Base-by-base conservation (phyloP, 164 flowering plant species). In the Brasenia schreberi region DNA sequence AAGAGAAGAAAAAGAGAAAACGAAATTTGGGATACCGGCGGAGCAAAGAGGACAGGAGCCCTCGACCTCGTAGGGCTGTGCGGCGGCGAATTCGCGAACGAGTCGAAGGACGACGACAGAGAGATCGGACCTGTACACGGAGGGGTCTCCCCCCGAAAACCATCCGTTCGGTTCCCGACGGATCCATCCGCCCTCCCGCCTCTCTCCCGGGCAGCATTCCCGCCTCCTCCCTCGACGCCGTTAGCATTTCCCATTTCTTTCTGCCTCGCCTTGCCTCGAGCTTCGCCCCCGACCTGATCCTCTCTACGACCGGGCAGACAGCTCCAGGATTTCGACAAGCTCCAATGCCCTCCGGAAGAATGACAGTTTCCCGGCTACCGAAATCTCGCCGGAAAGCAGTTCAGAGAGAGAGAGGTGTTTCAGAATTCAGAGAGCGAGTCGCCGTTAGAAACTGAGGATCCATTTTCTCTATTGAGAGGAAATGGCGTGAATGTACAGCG, bases 211-310 rank as follows among this genome's bases (percentile, higher is more conserved):
- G 53, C 53, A 12, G 53, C 53, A 49, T 67, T 79, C 56, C 23
- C 70, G 63, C 45, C 81, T 17, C 76, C 83, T 1, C 79, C 90
- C 73, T 84, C 92, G 70, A 81, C 83, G 0, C 87, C 92, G 71
- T 72, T 87, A 6, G 84, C 84, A 76, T 89, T 89, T 9, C 96
- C 96, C 92, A 89, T 89, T 10, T 0, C n/a, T 61, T n/a, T 19
- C 68, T 27, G 56, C 59, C 17, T 27, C 11, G 18, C 63, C 18
- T 61, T n/a, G 1, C 1, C 27, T 61, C 39, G 39, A 33, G 39
- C 39, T 33, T 33, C 39, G 39, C 4, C 27, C 27, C 9, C 63
- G 11, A 7, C 17, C 63, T 61, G 7, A n/a, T 61, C 18, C 23
- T 18, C 27, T 9, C 63, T 61, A 61, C 27, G 63, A 18, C 17